Base-by-base conservation (phyloP, 2,329 filamentous ascomycete genomes). In the Pseudopithomyces chartarum region DNA sequence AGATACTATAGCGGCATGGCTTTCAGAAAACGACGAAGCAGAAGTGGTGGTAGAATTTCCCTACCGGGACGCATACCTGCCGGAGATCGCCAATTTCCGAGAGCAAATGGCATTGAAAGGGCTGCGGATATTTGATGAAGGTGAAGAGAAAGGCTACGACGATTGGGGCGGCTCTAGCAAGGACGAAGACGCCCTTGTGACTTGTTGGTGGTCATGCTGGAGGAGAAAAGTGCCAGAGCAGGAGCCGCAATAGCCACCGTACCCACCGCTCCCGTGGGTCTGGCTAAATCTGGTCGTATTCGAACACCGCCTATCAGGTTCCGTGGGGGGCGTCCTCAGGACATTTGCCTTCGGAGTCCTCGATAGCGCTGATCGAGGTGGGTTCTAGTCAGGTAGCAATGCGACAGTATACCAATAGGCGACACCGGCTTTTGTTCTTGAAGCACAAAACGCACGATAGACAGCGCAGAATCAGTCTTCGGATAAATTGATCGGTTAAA, bases 21-120 rank as follows among this genome's bases (percentile, higher is more conserved):
- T 97, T 11, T 82, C 82, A 8, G 76, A 80, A 13, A 80, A 80
- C 2, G 54, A 73, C 0, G 78, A 83, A 26, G 85, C 91, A 1
- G 83, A 90, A 34, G 89, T 89, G 1, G 81, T 97, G 11, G 79
- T 95, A 43, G 94, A 96, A 78, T 86, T 96, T 42, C 94, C 94
- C 0, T 80, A 92, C 52, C 83, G 95, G 36, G 90, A 93, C 59
- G 82, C 83, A 8, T 90, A 88, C 59, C 86, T 86, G 1, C 78
- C 82, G 38, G 86, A 97, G 58, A 81, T 89, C 11, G 74, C 80
- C 5, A 81, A 85, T 12, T 88, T 97, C 63, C 83, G 83, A 40
- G 72, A 80, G 8, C 79, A 82, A 22, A 88, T 97, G 86, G 67
- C 71, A 8, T 73, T 76, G 2, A 76, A 85, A 15, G 84, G 78